Conservation (phyloP, 805 yeast genomes). For the Hanseniaspora nectarophila region DNA sequence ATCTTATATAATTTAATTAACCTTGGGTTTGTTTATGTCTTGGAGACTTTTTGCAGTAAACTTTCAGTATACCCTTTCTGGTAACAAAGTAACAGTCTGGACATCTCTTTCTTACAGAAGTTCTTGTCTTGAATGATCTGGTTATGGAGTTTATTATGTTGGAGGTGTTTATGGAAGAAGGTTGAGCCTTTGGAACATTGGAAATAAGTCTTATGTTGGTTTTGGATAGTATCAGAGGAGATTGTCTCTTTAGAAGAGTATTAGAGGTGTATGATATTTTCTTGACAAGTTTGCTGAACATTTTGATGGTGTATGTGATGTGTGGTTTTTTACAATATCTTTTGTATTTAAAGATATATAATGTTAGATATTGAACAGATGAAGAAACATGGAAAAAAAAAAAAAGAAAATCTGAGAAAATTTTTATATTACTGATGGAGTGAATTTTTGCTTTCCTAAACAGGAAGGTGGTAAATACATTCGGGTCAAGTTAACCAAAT, state of each 20-base stretch:
- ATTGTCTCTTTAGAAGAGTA: neutral
- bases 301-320: neutral
- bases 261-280: neutral
- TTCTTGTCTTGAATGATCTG: slow-evolving; percentile 81
- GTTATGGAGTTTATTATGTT: slow-evolving; percentile 15
- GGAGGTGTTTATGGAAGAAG: neutral
- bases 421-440: no score
- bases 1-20: slow-evolving; percentile 23
- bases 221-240: neutral
- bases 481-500: no score
- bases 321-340: no score
- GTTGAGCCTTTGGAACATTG: neutral
- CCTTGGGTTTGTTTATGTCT: slow-evolving; percentile 93
- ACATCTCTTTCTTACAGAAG: slow-evolving; percentile 89
- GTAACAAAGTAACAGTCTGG: slow-evolving; percentile 83
- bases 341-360: no score
- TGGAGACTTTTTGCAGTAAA: slow-evolving; percentile 83
- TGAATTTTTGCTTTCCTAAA: no score
- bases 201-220: neutral
- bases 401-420: no score
- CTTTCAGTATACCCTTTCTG: slow-evolving; percentile 89
- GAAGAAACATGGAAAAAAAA: no score
- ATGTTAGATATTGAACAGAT: no score
- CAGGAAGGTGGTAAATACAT: no score
- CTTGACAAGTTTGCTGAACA: neutral